Evolutionary conservation across 106 monocot genomes (phyloP), one percentile per base, ranked within the genome.

Genomic region (Gastrodia elata): DNA sequence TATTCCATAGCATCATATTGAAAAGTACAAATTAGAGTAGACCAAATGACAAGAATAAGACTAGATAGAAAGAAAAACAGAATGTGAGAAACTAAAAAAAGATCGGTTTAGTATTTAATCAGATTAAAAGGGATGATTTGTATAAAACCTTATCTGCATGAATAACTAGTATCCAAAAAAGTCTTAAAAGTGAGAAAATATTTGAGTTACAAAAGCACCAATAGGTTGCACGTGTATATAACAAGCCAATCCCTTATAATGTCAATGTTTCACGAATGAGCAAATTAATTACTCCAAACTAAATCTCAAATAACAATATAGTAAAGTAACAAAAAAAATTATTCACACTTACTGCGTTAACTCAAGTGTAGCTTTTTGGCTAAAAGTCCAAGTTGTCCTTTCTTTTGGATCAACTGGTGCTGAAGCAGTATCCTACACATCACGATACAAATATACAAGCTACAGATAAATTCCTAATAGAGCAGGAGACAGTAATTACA

Each of bases 331-430:
- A 26, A 13, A 73, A 8, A 68, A 6, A 44, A 65, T 27, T 22
- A 56, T 61, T 32, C 3, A 14, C 68, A 27, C 85, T 80, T 77
- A 97, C 97, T 97, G 92, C 76, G 97, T 97, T 20, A 97, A 84
- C 83, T 97, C 97, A 72, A 97, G 81, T 38, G 97, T 97, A 69
- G 93, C 92, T 74, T 90, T 92, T 75, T 97, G 97, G 74, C 84
- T 40, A 64, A 97, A 97, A 37, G 90, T 92, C 97, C 97, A 97
- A 24, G 83, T 80, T 44, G 88, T 93, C 68, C 93, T 74, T 68
- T 92, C 73, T 25, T 76, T 64, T 42, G 90, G 88, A 81, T 97
- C 88, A 28, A 76, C 65, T 39, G 97, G 97, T 69, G 86, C 92
- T 26, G 80, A 83, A 76, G 76, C 77, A 73, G 84, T 77, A 83